These are phyloP conservation scores for Sophora flavescens DNA, from an alignment of 306 rosid species.

Conservation along the genomic window DNA sequence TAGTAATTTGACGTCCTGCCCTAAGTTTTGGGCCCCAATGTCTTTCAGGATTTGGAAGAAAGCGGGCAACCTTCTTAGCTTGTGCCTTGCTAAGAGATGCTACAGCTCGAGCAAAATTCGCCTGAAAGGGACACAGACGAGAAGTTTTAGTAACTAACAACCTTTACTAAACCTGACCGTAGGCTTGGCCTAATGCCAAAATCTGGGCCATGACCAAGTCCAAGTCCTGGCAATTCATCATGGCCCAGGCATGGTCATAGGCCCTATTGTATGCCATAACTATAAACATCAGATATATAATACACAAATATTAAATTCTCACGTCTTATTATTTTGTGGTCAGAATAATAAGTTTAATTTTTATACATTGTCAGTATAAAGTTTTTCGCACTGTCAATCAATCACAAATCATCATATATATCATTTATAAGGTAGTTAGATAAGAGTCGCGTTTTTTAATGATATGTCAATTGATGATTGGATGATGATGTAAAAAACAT, in stretches of 20 bases:
- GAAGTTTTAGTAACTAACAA: background rate
- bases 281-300: background rate
- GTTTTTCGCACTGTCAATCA: no score
- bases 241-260: background rate
- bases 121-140: slow-evolving; percentile 50
- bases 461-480: no score
- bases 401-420: no score
- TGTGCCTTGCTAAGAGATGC: slow-evolving; percentile 95
- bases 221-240: no score
- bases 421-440: no score
- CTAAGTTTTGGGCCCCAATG: slow-evolving; percentile 98
- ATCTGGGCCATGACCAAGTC: no score
- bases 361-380: no score
- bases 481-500: no score
- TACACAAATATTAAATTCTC: slow-evolving; percentile 6
- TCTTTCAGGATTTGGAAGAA: slow-evolving; percentile 95
- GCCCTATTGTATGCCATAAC: background rate
- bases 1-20: slow-evolving; percentile 91
- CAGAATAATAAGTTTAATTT: no score
- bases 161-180: no score
- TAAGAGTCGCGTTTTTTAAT: no score
- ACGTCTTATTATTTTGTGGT: slow-evolving; percentile 3
- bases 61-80: slow-evolving; percentile 85
- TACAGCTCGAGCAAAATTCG: slow-evolving; percentile 87
- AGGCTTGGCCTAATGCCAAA: no score